Base-by-base conservation (phyloP, 768 basidiomycete genomes). In the Tulasnella calospora region DNA sequence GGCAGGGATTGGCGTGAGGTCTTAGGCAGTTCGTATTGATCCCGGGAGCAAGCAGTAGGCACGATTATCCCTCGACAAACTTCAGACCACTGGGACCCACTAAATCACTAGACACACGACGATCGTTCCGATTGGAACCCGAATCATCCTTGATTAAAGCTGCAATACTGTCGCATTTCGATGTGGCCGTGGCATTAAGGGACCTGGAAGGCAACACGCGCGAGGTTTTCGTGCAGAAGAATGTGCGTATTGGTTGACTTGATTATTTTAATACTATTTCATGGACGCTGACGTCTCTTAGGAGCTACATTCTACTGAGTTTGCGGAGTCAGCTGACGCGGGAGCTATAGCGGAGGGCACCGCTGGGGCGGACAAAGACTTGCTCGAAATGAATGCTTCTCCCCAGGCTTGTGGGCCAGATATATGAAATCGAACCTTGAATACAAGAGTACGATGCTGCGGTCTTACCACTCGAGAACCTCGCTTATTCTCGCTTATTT, bases 371-470 rank as follows among this genome's bases (percentile, higher is more conserved):
- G 96, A 99, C 82, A 86, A 84, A 57, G 94, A 96, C 13, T 90
- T 96, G 21, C 85, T 98, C 8, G 92, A 95, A 80, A 88, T 98
- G 75, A 91, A 92, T 84, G 86, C 84, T 93, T 0, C 88, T 96
- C 36, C 82, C 84, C 73, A 90, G 89, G 79, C 83, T 98, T 19
- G 89, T 91, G 73, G 82, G 84, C 5, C 95, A 96, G 82, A 87
- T 96, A 0, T 88, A 90, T 13, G 86, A 86, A 13, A 84, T 97
- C 40, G 92, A 95, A 72, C 79, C 81, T 27, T 91, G 91, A 83
- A 92, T 96, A 46, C 88, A 90, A 81, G 87, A 91, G 95, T 96
- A 84, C 80, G 88, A 82, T 3, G 51, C 30, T 57, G 30, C 23
- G 2, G 3, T n/a, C 19, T 17, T 30, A 36, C 19, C 3, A 19